Percentiles rank a stretch among this genome's conserved stretches.
These are phyloP conservation scores for Mallotus japonicus DNA, from an alignment of 441 rosid species.

Conservation along the genomic window DNA sequence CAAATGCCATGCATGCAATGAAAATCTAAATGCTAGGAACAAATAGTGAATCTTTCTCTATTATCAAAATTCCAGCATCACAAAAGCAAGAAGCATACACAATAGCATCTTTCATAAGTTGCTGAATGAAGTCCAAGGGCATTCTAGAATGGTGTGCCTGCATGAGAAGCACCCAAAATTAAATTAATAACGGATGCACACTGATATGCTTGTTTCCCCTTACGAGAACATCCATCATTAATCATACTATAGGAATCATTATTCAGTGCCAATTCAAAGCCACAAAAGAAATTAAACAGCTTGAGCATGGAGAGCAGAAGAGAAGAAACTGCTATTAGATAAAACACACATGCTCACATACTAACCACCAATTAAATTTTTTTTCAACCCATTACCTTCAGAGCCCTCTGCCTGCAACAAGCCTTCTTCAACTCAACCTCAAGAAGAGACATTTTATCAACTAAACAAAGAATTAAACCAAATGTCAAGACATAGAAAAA, in stretches of 20 bases:
- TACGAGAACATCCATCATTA: not conserved
- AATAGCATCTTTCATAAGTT: constrained; percentile 57
- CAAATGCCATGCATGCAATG: constrained; percentile 8
- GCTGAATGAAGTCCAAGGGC: constrained; percentile 59
- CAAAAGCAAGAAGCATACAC: constrained; percentile 44
- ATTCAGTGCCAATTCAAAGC: not conserved
- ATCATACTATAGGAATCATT: not conserved
- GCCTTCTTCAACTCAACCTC: constrained; percentile 88
- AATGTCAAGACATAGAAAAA: constrained; percentile 20
- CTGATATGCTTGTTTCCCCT: not conserved
- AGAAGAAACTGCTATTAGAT: not conserved
- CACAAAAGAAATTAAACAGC: constrained; percentile 4
- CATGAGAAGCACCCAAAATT: constrained; percentile 18
- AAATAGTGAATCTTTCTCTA: constrained; percentile 9
- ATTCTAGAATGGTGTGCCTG: constrained; percentile 59
- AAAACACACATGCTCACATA: not conserved
- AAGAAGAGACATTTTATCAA: constrained; percentile 63
- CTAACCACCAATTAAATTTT: not conserved
- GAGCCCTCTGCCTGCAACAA: constrained; percentile 70
- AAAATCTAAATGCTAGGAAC: constrained; percentile 3
- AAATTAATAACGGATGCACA: constrained; percentile 11
- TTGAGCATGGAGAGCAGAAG: not conserved
- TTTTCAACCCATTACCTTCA: constrained; percentile 42
- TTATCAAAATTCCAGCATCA: constrained; percentile 11
- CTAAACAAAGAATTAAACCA: constrained; percentile 38